Percentiles rank a stretch among this genome's conserved stretches.
Evolutionary conservation across 2,329 filamentous ascomycete genomes (phyloP).

Genomic region (Albifimbria verrucaria): DNA sequence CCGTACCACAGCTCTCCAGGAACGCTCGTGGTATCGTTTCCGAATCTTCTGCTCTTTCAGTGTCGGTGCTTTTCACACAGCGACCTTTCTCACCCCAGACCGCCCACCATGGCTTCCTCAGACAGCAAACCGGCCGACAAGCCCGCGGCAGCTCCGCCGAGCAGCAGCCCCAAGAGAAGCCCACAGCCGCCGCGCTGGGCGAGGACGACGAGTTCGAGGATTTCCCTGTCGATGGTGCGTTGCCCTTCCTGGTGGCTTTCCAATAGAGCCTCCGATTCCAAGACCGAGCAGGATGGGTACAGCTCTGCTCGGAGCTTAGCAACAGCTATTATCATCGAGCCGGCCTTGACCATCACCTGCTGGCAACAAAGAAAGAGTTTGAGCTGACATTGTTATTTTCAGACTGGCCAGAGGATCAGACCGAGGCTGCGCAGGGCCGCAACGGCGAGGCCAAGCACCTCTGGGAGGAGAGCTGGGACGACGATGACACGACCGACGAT

Average conservation of each 20-base stretch:
- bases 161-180: slow-evolving; percentile 39
- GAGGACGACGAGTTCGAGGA: slow-evolving; percentile 99
- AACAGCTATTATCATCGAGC: too few species aligned
- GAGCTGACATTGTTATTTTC: slow-evolving; percentile 5
- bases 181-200: slow-evolving; percentile 63
- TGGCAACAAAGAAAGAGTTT: too few species aligned
- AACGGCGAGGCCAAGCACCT: slow-evolving; percentile 71
- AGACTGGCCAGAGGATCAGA: slow-evolving; percentile 95
- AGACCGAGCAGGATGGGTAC: too few species aligned
- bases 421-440: slow-evolving; percentile 66
- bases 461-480: slow-evolving; percentile 99
- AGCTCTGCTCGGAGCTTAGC: too few species aligned
- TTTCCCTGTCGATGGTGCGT: slow-evolving; percentile 89
- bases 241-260: neutral
- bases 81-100: neutral
- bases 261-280: too few species aligned
- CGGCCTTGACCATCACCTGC: too few species aligned
- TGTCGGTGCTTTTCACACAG: neutral
- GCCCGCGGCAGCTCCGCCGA: slow-evolving; percentile 31
- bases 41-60: neutral
- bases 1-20: too few species aligned
- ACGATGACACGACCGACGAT: slow-evolving; percentile 95
- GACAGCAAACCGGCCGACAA: slow-evolving; percentile 28
- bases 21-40: too few species aligned
- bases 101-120: slow-evolving; percentile 12